A percentile compares a stretch with the other conserved stretches of the same genome.
Evolutionary conservation across 73 alveolate genomes (phyloP).

Genomic region (Paramecium tetraurelia): DNA sequence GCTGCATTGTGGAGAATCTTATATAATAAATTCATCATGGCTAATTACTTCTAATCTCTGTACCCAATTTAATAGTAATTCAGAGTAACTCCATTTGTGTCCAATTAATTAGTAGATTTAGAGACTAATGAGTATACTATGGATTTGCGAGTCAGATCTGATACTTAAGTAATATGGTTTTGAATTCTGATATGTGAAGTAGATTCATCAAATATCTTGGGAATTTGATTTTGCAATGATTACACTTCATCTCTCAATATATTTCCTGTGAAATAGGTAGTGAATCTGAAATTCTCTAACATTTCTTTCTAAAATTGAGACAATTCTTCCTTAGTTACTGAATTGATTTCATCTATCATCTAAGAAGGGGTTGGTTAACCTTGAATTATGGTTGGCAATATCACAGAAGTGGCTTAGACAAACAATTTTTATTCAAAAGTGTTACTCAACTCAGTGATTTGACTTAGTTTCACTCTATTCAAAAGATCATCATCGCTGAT

Average conservation of each 20-base stretch:
- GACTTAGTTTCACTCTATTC: not conserved
- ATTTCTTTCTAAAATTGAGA: not conserved
- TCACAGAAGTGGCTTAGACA: not conserved
- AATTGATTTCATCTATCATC: not conserved
- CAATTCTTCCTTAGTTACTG: not conserved
- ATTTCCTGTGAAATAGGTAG: conserved; percentile 4
- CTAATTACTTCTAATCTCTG: not conserved
- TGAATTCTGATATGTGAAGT: not conserved
- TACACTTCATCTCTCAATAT: conserved; percentile 12
- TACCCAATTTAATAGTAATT: conserved; percentile 16
- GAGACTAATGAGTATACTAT: not conserved
- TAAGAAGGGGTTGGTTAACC: not conserved
- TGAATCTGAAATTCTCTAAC: not conserved
- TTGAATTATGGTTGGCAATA: not conserved
- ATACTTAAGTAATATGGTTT: not conserved
- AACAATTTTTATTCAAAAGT: not conserved
- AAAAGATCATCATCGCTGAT: not conserved
- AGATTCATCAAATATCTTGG: conserved; percentile 15
- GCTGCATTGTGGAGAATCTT: conserved; percentile 14
- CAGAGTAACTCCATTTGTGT: not conserved
- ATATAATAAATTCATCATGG: conserved; percentile 3
- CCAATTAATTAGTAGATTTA: not conserved
- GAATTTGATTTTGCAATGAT: not conserved
- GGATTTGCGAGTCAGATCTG: not conserved
- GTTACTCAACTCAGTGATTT: not conserved